These are phyloP conservation scores for Exophiala sideris DNA, from an alignment of 2,329 filamentous ascomycete genomes.

Conservation along the genomic window DNA sequence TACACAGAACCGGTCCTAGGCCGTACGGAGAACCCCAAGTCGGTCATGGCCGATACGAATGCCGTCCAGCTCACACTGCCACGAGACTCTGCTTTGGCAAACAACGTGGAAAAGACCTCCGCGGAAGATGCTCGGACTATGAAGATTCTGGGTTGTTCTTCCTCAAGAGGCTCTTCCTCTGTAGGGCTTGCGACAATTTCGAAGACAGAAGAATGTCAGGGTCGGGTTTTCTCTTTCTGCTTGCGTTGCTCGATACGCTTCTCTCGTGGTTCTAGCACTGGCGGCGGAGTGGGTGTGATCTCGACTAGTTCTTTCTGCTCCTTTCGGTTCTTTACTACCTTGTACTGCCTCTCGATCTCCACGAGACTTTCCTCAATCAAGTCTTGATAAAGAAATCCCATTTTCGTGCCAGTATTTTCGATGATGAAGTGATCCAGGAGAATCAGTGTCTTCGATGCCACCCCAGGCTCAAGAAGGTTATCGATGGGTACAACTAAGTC, in stretches of 20 bases:
- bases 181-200: slow-evolving; percentile 26
- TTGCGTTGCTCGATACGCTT: slow-evolving; percentile 35
- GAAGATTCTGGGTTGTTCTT: slow-evolving; percentile 24
- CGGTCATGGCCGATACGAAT: slow-evolving; percentile 43
- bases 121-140: slow-evolving; percentile 40
- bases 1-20: slow-evolving; percentile 44
- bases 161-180: too few relatives aligned
- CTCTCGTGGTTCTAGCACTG: slow-evolving; percentile 27
- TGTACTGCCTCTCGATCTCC: slow-evolving; percentile 32
- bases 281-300: slow-evolving; percentile 2
- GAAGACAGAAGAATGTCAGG: slow-evolving; percentile 35
- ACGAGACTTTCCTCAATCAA: slow-evolving; percentile 40
- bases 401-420: slow-evolving; percentile 38
- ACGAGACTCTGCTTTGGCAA: slow-evolving; percentile 27
- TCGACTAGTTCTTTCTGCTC: too few relatives aligned
- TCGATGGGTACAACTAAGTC: slow-evolving; percentile 43
- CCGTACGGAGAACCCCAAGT: slow-evolving; percentile 42
- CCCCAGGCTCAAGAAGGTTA: slow-evolving; percentile 42
- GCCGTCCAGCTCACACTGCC: slow-evolving; percentile 28
- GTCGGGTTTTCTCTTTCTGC: slow-evolving; percentile 47
- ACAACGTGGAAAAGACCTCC: slow-evolving; percentile 38
- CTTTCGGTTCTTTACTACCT: slow-evolving; percentile 4
- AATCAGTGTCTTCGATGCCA: slow-evolving; percentile 38
- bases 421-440: slow-evolving; percentile 39
- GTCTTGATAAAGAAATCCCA: slow-evolving; percentile 46